Base-by-base conservation (phyloP, 495 filamentous ascomycete genomes). In the Cudoniella acicularis region DNA sequence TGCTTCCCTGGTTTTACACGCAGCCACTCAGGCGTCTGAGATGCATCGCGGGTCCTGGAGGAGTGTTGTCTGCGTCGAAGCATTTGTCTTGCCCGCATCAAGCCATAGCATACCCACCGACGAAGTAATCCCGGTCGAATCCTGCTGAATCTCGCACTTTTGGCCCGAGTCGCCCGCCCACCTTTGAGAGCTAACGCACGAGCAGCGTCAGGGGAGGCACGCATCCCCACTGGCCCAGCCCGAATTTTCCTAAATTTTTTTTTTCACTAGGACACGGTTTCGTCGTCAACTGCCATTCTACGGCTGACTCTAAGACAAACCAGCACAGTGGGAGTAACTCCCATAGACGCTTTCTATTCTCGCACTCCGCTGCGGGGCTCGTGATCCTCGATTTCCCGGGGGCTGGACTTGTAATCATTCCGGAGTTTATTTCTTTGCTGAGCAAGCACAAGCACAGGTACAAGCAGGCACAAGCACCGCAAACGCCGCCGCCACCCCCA, bases 201-300 rank as follows among this genome's bases (percentile, higher is more conserved):
- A n/a, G n/a, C 59, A 62, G n/a, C 18, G 42, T 52, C 59, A 62
- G 59, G 59, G 59, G 57, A 36, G 45, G 25, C 36, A 48, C 23
- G 30, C 48, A 20, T 48, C 24, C 60, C 52, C n/a, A n/a, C n/a
- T n/a, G n/a, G n/a, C n/a, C n/a, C 36, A 23, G 36, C 10, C 13
- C 20, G 0, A 20, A 40, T 18, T 9, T n/a, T n/a, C n/a, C n/a
- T n/a, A n/a, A n/a, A n/a, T n/a, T n/a, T n/a, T 1, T 41, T 41
- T 51, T 49, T 49, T 45, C 54, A 58, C 55, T 58, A 63, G 54
- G 59, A 63, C 55, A 54, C 18, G 22, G 27, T 51, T 52, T 43
- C 11, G 21, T 51, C 51, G n/a, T 59, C 56, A 27, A 40, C 21
- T 16, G 52, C 22, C 21, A 25, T 63, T 63, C 54, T 63, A 63